phyloP scores from a whole-genome alignment of 1,284 basidiomycete genomes.

The Agaricales sp. region DNA sequence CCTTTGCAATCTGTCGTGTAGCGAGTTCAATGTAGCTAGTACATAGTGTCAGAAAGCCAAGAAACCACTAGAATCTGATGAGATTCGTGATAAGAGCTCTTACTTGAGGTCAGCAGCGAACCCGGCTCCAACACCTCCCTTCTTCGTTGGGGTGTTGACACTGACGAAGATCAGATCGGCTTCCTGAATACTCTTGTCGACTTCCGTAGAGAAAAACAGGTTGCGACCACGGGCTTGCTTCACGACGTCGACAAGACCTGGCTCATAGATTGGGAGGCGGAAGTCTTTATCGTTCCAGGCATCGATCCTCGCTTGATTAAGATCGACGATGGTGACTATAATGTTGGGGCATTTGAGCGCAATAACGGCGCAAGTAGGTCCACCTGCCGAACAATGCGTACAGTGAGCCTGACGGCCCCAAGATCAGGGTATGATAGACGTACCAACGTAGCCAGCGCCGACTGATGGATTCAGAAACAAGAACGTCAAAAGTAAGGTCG shows the following conservation, averaged over 20 bases:
- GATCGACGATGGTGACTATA: conserved; percentile 93
- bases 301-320: conserved; percentile 90
- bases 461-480: conserved; percentile 35
- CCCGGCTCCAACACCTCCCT: conserved; percentile 92
- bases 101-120: conserved; percentile 97
- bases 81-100: too few species aligned
- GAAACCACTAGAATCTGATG: conserved; percentile 1
- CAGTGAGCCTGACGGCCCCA: conserved; percentile 9
- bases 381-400: conserved; percentile 38
- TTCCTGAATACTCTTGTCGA: conserved; percentile 87
- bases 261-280: conserved; percentile 90
- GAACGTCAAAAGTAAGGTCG: conserved; percentile 9
- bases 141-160: conserved; percentile 98
- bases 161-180: conserved; percentile 88
- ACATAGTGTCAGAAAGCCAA: conserved; percentile 2
- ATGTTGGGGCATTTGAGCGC: conserved; percentile 94
- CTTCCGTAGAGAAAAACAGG: conserved; percentile 94
- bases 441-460: conserved; percentile 95
- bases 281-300: conserved; percentile 87
- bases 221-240: conserved; percentile 84
- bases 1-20: conserved; percentile 89
- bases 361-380: conserved; percentile 91
- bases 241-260: conserved; percentile 92
- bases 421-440: conserved; percentile 20
- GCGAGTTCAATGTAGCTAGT: conserved; percentile 90